Evolutionary conservation across 1,284 basidiomycete genomes (phyloP).

Genomic region (Pulchroboletus neoregius): DNA sequence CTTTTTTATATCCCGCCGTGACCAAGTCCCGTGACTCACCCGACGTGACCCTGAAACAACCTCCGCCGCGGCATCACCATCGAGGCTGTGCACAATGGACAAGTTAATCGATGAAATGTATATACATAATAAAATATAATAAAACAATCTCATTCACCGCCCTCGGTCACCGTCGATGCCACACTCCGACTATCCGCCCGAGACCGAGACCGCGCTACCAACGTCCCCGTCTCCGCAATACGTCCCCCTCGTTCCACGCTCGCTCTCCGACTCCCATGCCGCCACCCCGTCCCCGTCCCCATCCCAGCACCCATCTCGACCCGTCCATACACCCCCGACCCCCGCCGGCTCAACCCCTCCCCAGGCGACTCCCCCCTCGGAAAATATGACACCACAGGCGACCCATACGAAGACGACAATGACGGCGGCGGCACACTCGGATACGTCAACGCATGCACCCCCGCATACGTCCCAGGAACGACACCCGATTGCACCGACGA

Average conservation of each 20-base stretch:
- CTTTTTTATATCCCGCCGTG: constrained; percentile 29
- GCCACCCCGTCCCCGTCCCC: constrained; percentile 30
- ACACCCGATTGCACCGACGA: constrained; percentile 45
- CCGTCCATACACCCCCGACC: constrained; percentile 31
- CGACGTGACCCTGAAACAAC: constrained; percentile 11
- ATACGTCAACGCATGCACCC: constrained; percentile 46
- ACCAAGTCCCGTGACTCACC: constrained; percentile 22
- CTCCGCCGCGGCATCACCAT: not conserved
- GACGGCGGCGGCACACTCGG: constrained; percentile 67
- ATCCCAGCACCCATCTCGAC: constrained; percentile 25
- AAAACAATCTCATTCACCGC: no score
- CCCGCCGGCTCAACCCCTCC: constrained; percentile 50
- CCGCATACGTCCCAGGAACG: constrained; percentile 19
- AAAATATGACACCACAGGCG: constrained; percentile 50
- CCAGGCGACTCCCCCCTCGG: constrained; percentile 47
- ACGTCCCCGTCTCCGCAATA: constrained; percentile 60
- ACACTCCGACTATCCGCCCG: constrained; percentile 40
- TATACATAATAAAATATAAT: no score
- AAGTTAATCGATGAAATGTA: no score
- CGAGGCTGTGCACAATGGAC: no score
- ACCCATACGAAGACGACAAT: constrained; percentile 62
- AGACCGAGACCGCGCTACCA: constrained; percentile 45
- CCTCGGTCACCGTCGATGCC: constrained; percentile 3
- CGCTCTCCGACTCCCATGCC: constrained; percentile 45
- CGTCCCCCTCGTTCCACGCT: constrained; percentile 60